Evolutionary conservation across 441 rosid genomes (phyloP).

Genomic region (Syzygium malaccense): DNA sequence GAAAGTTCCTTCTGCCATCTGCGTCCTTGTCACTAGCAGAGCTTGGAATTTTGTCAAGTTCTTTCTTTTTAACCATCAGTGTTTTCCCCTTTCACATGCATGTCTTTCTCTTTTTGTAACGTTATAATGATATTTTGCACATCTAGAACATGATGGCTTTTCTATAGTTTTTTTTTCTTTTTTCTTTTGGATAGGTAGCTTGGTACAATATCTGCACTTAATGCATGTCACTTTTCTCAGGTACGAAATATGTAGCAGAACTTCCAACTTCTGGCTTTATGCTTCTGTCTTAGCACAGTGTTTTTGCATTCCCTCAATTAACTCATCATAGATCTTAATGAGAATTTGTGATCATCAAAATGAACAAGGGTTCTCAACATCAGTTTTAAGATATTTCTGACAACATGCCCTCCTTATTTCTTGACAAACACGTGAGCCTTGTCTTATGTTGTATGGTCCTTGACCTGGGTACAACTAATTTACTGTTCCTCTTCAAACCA

Average conservation of each 20-base stretch:
- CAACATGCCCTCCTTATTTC: neutral
- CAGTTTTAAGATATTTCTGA: neutral
- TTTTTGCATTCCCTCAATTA: neutral
- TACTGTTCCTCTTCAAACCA: neutral
- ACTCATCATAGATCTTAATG: neutral
- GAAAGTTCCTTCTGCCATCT: neutral
- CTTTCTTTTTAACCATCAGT: neutral
- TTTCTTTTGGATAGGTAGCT: neutral
- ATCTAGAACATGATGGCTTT: neutral
- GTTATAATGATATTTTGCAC: neutral
- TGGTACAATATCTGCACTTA: neutral
- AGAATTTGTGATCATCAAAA: neutral
- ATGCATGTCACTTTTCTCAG: neutral
- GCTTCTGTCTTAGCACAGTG: neutral
- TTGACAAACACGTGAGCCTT: neutral
- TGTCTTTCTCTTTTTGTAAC: neutral
- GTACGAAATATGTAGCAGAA: neutral
- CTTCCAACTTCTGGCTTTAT: neutral
- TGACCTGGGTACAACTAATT: neutral
- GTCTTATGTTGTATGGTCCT: neutral
- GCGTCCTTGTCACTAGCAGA: neutral
- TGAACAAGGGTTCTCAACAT: neutral
- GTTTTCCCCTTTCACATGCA: neutral
- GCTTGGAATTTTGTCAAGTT: neutral
- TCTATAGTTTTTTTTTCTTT: neutral